Base-by-base conservation (phyloP, 176 grass and related monocot species). In the Pharus latifolius region DNA sequence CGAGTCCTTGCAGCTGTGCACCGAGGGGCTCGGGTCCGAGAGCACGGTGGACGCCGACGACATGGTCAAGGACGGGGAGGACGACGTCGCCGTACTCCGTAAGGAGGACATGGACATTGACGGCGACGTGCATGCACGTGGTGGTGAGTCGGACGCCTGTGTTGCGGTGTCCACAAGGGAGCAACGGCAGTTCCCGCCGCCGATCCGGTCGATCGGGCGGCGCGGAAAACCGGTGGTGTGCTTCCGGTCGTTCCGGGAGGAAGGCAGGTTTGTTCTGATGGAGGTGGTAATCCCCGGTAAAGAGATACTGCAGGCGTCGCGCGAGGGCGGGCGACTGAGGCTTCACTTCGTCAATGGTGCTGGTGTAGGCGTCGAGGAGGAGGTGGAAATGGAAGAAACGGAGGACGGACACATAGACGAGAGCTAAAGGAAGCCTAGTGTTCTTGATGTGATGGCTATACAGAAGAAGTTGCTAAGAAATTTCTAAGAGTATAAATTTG, bases 11-110 rank as follows among this genome's bases (percentile, higher is more conserved):
- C 71, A 77, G 73, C 81, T 85, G 29, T 96, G 87, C 84, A 96
- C 91, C 13, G 91, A 96, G 72, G 91, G 90, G 60, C 90, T 93
- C 13, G 90, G 90, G 3, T 86, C 82, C 8, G 90, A 93, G 86
- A 93, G 90, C 75, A 83, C 90, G 13, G 82, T 89, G 1, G 90
- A 93, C 51, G 82, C 83, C 40, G 87, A 85, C 45, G 87, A 85
- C 82, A 56, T 92, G 78, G 5, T 74, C 54, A 78, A 72, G 78
- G 83, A 83, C 12, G 69, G 55, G 29, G 85, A 78, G 13, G 71
- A 22, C 12, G 78, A 73, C 1, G 56, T 41, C 50, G 34, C 44
- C 18, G 53, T 12, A 19, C 29, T 69, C 58, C 40, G 17, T 32
- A 57, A 13, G 25, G 44, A 75, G 24, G 43, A 51, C 22, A 60